These are phyloP conservation scores for Leccinellum rugosiceps DNA, from an alignment of 768 basidiomycete genomes.

Conservation along the genomic window DNA sequence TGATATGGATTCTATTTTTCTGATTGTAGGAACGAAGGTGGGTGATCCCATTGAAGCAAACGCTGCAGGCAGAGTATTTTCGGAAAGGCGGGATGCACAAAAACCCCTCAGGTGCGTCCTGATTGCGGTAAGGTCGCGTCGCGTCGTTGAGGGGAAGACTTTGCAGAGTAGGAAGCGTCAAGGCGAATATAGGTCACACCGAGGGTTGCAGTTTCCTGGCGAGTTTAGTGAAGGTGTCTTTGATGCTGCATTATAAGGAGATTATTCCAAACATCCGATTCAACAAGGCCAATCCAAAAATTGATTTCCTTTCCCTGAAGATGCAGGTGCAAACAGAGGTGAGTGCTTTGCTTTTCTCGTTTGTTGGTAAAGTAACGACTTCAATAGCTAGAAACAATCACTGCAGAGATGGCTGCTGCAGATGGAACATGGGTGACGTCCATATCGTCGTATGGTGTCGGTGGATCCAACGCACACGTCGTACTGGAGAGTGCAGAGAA, in stretches of 20 bases:
- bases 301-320: conserved; percentile 22
- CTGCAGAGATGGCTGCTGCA: conserved; percentile 27
- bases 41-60: conserved; percentile 53
- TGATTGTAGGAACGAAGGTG: conserved; percentile 32
- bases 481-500: conserved; percentile 28
- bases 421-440: conserved; percentile 31
- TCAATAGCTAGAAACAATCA: conserved; percentile 21
- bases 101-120: conserved; percentile 17
- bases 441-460: conserved; percentile 33
- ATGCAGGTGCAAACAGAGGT: conserved; percentile 27
- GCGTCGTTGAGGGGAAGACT: not conserved
- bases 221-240: conserved; percentile 32
- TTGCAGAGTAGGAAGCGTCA: conserved; percentile 26
- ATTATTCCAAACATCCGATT: conserved; percentile 28
- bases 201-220: conserved; percentile 33
- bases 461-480: conserved; percentile 34
- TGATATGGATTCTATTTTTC: not conserved
- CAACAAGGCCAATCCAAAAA: conserved; percentile 25
- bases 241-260: conserved; percentile 31
- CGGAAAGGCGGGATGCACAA: conserved; percentile 17
- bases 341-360: not conserved
- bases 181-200: conserved; percentile 25
- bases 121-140: not conserved
- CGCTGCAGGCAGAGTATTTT: conserved; percentile 40
- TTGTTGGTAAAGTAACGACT: not conserved